Evolutionary conservation across 257 asterid genomes (phyloP).

Genomic region (Misopates orontium): DNA sequence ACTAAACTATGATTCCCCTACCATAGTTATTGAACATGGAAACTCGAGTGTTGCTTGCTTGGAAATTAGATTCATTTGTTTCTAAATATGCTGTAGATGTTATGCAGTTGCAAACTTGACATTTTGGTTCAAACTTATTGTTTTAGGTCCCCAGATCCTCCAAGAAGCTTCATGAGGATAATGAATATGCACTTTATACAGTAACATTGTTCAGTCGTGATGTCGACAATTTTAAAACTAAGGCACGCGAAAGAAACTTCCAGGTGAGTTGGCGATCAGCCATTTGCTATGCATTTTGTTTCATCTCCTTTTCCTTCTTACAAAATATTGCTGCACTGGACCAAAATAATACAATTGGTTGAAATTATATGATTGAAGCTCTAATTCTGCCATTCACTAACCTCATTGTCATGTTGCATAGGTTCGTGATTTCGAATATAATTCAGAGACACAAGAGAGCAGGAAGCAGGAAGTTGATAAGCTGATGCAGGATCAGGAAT

Average conservation of each 20-base stretch:
- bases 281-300: conserved; percentile 15
- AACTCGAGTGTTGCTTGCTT: conserved; percentile 9
- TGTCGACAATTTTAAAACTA: conserved; percentile 83
- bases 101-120: conserved; percentile 25
- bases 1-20: conserved; percentile 5
- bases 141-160: conserved; percentile 94
- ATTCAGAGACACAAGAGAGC: conserved; percentile 67
- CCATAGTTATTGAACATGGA: conserved; percentile 18
- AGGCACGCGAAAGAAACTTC: conserved; percentile 79
- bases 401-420: conserved; percentile 36
- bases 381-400: conserved; percentile 23
- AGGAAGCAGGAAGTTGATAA: conserved; percentile 73
- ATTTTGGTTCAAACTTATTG: conserved; percentile 34
- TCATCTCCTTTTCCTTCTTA: conserved; percentile 5
- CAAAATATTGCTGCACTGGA: conserved; percentile 15
- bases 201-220: conserved; percentile 83
- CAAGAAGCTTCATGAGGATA: conserved; percentile 84
- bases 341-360: conserved; percentile 6
- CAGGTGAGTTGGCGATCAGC: conserved; percentile 50
- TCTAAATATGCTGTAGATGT: neutral
- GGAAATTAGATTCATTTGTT: neutral
- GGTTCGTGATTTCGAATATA: conserved; percentile 78
- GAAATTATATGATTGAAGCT: neutral
- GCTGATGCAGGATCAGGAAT: conserved; percentile 72
- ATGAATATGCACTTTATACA: conserved; percentile 77